A percentile compares a stretch with the other conserved stretches of the same genome.
Evolutionary conservation across 805 yeast genomes (phyloP).

Genomic region (Wickerhamiella alocasiicola): DNA sequence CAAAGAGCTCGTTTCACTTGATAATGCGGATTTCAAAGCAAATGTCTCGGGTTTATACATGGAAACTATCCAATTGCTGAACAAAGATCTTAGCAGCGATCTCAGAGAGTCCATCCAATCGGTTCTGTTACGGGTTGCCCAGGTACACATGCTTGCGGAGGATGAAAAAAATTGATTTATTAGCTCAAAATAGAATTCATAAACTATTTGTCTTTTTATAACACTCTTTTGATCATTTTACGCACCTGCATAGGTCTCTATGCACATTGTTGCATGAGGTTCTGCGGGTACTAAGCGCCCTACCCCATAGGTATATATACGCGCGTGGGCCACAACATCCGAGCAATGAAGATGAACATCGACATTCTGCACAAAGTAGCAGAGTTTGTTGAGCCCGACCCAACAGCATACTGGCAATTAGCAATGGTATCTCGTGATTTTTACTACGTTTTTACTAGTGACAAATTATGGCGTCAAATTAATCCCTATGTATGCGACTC

Average conservation of each 20-base stretch:
- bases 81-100: slow-evolving; percentile 28
- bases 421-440: slow-evolving; percentile 2
- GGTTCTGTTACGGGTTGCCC: slow-evolving; percentile 37
- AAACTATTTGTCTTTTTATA: no score
- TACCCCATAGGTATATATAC: no score
- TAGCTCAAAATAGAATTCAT: no score
- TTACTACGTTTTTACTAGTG: slow-evolving; percentile 1
- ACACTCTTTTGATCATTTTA: no score
- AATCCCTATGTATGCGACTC: slow-evolving; percentile 3
- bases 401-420: background rate
- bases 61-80: slow-evolving; percentile 24
- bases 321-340: no score
- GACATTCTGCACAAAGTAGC: slow-evolving; percentile 3
- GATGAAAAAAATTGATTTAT: background rate
- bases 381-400: slow-evolving; percentile 1
- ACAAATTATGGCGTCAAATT: background rate
- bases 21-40: slow-evolving; percentile 50
- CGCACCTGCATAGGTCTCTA: no score
- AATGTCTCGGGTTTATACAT: slow-evolving; percentile 17
- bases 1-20: slow-evolving; percentile 69
- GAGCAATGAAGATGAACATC: no score
- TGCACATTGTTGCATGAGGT: no score
- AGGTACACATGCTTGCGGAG: slow-evolving; percentile 22
- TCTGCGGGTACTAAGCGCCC: no score
- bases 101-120: slow-evolving; percentile 27